These are phyloP conservation scores for Globisporangium cederbergense DNA, from an alignment of 352 stramenopile species.

Conservation along the genomic window DNA sequence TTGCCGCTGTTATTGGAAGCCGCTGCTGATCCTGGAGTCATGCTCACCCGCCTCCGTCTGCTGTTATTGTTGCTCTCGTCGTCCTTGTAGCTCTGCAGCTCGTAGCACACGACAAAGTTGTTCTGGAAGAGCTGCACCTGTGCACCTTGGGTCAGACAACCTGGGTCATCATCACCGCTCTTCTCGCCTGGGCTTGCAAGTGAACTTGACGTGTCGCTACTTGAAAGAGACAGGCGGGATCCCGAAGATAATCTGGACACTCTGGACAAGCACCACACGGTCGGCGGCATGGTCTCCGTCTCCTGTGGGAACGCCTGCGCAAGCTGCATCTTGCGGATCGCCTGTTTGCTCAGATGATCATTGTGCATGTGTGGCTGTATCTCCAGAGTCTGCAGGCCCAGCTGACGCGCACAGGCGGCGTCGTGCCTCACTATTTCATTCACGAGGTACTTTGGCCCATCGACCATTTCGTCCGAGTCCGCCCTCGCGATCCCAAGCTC, in stretches of 20 bases:
- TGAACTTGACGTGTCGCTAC: background rate
- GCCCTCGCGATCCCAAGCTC: conserved; percentile 14
- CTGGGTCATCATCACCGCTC: background rate
- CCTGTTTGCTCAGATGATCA: conserved; percentile 5
- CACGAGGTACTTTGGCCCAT: conserved; percentile 4
- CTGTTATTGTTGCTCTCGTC: background rate
- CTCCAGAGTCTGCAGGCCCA: background rate
- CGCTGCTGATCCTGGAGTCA: background rate
- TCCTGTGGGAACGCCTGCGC: conserved; percentile 6
- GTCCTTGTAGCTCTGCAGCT: conserved; percentile 11
- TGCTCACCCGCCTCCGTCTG: background rate
- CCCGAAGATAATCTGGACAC: background rate
- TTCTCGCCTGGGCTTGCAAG: background rate
- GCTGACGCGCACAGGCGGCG: background rate
- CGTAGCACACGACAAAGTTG: conserved; percentile 22
- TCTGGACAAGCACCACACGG: conserved; percentile 18
- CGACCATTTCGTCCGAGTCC: conserved; percentile 17
- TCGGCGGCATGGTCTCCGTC: conserved; percentile 14
- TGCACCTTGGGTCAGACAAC: conserved; percentile 16
- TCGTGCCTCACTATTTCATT: conserved; percentile 9
- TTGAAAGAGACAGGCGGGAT: background rate
- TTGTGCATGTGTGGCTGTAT: background rate
- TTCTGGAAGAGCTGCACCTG: conserved; percentile 22
- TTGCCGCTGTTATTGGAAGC: background rate
- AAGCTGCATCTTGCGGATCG: conserved; percentile 17